A percentile compares a stretch with the other conserved stretches of the same genome.
phyloP scores from a whole-genome alignment of 1,284 basidiomycete genomes.

The Phellopilus nigrolimitatus region DNA sequence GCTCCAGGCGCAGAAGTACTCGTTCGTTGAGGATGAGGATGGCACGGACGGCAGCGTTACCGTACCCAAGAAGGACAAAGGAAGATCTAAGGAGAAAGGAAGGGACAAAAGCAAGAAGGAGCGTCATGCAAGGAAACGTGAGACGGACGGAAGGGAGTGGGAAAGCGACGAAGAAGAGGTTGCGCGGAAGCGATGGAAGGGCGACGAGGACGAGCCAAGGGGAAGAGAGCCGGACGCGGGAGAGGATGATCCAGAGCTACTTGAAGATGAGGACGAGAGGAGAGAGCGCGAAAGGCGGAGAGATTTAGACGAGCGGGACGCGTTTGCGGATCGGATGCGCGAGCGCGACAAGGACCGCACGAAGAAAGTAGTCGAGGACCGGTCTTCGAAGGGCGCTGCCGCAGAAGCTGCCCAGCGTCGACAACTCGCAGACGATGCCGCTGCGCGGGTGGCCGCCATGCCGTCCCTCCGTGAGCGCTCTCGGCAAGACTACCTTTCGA shows the following conservation, averaged over 20 bases:
- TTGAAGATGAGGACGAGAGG: slow-evolving; percentile 68
- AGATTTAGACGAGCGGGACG: slow-evolving; percentile 87
- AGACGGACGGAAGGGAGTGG: slow-evolving; percentile 77
- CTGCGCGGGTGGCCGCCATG: slow-evolving; percentile 74
- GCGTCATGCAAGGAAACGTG: slow-evolving; percentile 71
- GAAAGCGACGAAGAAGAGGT: slow-evolving; percentile 85
- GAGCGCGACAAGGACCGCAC: slow-evolving; percentile 81
- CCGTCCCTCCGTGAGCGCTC: slow-evolving; percentile 82
- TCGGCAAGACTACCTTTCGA: slow-evolving; percentile 91
- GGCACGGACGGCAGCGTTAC: slow-evolving; percentile 44
- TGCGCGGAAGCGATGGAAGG: slow-evolving; percentile 58
- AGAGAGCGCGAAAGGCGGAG: slow-evolving; percentile 72
- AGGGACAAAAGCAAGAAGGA: slow-evolving; percentile 48
- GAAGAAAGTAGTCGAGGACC: slow-evolving; percentile 91
- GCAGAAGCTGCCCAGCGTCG: slow-evolving; percentile 81
- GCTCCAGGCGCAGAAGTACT: slow-evolving; percentile 71
- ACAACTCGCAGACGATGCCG: slow-evolving; percentile 80
- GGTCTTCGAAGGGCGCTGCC: slow-evolving; percentile 77
- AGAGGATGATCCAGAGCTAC: slow-evolving; percentile 43
- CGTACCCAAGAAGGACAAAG: slow-evolving; percentile 29
- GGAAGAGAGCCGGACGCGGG: slow-evolving; percentile 32
- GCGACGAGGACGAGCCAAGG: slow-evolving; percentile 34
- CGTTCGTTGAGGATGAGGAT: slow-evolving; percentile 76
- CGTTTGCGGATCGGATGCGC: slow-evolving; percentile 85
- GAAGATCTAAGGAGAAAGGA: slow-evolving; percentile 45